A percentile compares a stretch with the other conserved stretches of the same genome.
phyloP scores from a whole-genome alignment of 2,329 filamentous ascomycete genomes.

The Elsinoe necatrix region DNA sequence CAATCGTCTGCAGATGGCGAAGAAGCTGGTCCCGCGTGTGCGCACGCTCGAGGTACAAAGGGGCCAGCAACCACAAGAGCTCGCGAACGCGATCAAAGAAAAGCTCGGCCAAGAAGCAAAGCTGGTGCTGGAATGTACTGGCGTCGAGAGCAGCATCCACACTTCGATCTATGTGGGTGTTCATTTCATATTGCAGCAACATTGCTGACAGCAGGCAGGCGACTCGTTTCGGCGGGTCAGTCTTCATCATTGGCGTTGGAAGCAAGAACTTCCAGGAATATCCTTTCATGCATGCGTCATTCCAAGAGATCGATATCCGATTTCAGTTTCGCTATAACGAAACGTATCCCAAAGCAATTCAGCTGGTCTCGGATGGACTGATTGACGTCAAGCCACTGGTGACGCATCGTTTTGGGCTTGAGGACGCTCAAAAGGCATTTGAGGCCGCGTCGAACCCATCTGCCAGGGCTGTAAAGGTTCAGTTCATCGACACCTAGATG shows the following conservation, averaged over 20 bases:
- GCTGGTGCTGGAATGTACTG: conserved; percentile 30
- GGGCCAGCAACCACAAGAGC: conserved; percentile 21
- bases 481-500: conserved; percentile 3
- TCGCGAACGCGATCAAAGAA: conserved; percentile 22
- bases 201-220: neutral
- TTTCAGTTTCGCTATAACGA: conserved; percentile 36
- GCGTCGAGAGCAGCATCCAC: conserved; percentile 29
- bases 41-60: conserved; percentile 24
- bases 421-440: neutral
- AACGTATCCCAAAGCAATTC: conserved; percentile 35
- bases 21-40: conserved; percentile 45
- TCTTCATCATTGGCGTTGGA: conserved; percentile 33
- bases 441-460: conserved; percentile 19
- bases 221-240: conserved; percentile 28
- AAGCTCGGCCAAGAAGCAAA: conserved; percentile 22
- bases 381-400: conserved; percentile 13
- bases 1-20: conserved; percentile 68
- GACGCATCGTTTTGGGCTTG: conserved; percentile 13
- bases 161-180: conserved; percentile 28
- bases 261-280: conserved; percentile 29
- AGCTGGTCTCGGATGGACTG: conserved; percentile 7
- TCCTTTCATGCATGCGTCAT: conserved; percentile 33
- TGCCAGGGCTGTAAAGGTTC: conserved; percentile 10
- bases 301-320: conserved; percentile 32
- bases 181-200: no score